A percentile compares a stretch with the other conserved stretches of the same genome.
Conservation (phyloP, 148 eudicot species). For the Pouteria glomerata region DNA sequence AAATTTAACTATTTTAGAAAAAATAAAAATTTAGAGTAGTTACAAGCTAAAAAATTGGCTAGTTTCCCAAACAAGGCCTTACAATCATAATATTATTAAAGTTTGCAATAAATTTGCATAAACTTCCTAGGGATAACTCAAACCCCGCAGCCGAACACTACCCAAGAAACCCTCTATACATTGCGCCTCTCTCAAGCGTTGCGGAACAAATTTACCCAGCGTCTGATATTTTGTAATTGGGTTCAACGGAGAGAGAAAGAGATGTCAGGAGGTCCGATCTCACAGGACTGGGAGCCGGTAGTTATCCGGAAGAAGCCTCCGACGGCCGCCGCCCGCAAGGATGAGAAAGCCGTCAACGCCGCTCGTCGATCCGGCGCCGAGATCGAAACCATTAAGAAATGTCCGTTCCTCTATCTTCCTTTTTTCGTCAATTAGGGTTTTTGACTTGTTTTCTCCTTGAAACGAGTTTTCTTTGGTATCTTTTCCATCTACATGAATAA, state of each 20-base stretch:
- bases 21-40: too few relatives aligned
- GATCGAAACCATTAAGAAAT: conserved; percentile 86
- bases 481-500: not conserved
- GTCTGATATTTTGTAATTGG: not conserved
- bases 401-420: conserved; percentile 19
- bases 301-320: conserved; percentile 96
- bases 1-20: too few relatives aligned
- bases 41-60: too few relatives aligned
- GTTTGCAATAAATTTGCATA: too few relatives aligned
- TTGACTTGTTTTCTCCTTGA: not conserved
- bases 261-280: conserved; percentile 62
- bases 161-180: not conserved
- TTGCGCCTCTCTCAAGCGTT: not conserved
- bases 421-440: not conserved
- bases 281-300: conserved; percentile 98
- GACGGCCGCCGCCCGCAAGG: conserved; percentile 86
- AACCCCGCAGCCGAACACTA: conserved; percentile 3
- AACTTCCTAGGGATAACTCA: not conserved
- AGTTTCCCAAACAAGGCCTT: not conserved
- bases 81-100: too few relatives aligned
- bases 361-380: conserved; percentile 99
- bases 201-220: not conserved
- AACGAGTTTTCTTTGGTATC: not conserved
- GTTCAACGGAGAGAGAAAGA: conserved; percentile 1
- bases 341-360: conserved; percentile 98